Evolutionary conservation across 495 filamentous ascomycete species (phyloP).

Genomic region (Aspergillus nanangensis): DNA sequence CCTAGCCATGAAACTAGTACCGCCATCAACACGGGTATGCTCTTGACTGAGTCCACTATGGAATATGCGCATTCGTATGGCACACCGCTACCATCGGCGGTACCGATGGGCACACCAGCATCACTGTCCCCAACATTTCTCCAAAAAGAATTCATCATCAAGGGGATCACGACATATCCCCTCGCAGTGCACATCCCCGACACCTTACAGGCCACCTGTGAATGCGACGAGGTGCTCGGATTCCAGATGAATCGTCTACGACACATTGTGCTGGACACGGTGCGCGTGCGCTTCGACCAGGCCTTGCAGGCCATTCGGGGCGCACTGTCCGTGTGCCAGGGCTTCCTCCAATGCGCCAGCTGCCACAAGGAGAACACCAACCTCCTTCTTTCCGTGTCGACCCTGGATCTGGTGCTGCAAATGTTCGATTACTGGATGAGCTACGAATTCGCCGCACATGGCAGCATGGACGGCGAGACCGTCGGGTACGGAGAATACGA

Average conservation of each 20-base stretch:
- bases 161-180: constrained; percentile 27
- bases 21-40: constrained; percentile 3
- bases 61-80: constrained; percentile 11
- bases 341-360: constrained; percentile 31
- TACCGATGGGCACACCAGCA: constrained; percentile 19
- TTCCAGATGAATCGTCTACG: constrained; percentile 34
- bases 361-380: constrained; percentile 34
- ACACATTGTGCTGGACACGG: constrained; percentile 24
- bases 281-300: constrained; percentile 33
- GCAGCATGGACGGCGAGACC: constrained; percentile 14
- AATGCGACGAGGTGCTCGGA: constrained; percentile 30
- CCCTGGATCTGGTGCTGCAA: constrained; percentile 31
- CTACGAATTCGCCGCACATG: constrained; percentile 18
- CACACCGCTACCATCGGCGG: constrained; percentile 3
- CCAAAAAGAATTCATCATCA: constrained; percentile 25
- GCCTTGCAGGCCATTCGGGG: constrained; percentile 32
- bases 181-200: constrained; percentile 23
- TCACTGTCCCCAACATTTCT: constrained; percentile 37
- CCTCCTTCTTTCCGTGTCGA: constrained; percentile 27
- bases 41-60: constrained; percentile 7
- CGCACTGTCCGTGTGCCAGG: constrained; percentile 28
- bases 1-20: constrained; percentile 7
- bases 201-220: constrained; percentile 21
- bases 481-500: constrained; percentile 40
- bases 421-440: constrained; percentile 34